Percentiles rank a stretch among this genome's conserved stretches.
phyloP scores from a whole-genome alignment of 2,329 filamentous ascomycete species.

The Dothiorella sarmentorum region DNA sequence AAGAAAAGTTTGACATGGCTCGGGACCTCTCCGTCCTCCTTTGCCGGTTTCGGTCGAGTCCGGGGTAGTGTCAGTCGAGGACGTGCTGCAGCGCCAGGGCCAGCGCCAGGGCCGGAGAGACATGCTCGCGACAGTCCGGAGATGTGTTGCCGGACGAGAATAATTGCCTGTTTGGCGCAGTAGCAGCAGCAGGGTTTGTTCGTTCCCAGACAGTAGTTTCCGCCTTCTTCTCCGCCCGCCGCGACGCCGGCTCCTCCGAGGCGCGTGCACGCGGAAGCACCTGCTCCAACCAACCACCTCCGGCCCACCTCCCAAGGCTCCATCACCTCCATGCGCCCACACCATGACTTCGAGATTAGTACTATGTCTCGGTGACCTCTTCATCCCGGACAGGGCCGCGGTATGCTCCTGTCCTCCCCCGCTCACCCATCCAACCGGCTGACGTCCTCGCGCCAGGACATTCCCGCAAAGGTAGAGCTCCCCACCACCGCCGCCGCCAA shows the following conservation, averaged over 20 bases:
- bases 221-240: neutral
- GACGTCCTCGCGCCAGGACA: constrained; percentile 41
- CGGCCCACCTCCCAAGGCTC: neutral
- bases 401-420: constrained; percentile 28
- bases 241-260: neutral
- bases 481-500: constrained; percentile 6
- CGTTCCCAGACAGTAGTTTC: no score
- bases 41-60: constrained; percentile 6
- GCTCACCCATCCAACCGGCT: constrained; percentile 25
- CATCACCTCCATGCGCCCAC: constrained; percentile 6
- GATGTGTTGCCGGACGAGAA: neutral
- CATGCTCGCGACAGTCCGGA: neutral
- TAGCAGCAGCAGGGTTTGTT: neutral
- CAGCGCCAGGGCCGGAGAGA: neutral
- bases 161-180: neutral
- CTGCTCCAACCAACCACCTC: neutral
- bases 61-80: constrained; percentile 9
- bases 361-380: constrained; percentile 41
- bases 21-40: constrained; percentile 7
- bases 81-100: constrained; percentile 2
- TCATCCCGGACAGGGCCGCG: constrained; percentile 42
- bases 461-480: constrained; percentile 38
- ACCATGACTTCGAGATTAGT: constrained; percentile 43
- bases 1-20: constrained; percentile 5
- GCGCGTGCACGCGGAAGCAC: constrained; percentile 11